Conservation (phyloP, 805 yeast species). For the Ogataea corticis region DNA sequence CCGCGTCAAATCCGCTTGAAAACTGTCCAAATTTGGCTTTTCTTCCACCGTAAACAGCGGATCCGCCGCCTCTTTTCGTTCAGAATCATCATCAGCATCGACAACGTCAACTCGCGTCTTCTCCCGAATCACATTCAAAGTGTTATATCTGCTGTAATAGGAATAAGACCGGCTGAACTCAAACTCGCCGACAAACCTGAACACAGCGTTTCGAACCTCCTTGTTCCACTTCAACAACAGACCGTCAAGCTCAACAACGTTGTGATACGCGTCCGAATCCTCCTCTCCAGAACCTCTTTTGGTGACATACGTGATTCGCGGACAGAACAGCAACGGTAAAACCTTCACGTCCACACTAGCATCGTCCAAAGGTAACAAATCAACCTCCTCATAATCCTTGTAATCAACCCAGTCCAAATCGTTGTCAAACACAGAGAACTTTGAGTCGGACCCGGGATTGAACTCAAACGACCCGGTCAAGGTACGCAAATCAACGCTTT, state of each 20-base stretch:
- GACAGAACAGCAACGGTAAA: conserved; percentile 66
- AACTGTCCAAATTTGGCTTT: background rate
- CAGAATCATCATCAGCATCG: no score
- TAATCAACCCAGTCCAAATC: conserved; percentile 63
- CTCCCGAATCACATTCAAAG: conserved; percentile 30
- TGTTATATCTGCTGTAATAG: conserved; percentile 32
- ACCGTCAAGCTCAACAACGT: conserved; percentile 72
- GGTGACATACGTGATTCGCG: conserved; percentile 70
- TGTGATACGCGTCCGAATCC: conserved; percentile 58
- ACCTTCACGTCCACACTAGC: conserved; percentile 45
- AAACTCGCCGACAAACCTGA: conserved; percentile 55
- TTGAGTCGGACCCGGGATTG: conserved; percentile 6
- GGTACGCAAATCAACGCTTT: conserved; percentile 60
- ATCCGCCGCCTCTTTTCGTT: background rate
- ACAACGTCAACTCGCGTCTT: conserved; percentile 1
- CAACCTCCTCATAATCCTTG: conserved; percentile 61
- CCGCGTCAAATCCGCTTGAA: conserved; percentile 1
- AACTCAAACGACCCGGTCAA: conserved; percentile 45
- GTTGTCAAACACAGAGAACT: conserved; percentile 45
- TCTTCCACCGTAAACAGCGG: background rate
- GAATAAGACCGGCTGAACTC: conserved; percentile 44
- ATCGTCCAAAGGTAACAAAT: conserved; percentile 39
- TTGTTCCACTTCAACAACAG: conserved; percentile 81
- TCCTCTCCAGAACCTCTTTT: conserved; percentile 42
- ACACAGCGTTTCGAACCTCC: conserved; percentile 59